Evolutionary conservation across 179 eudicot species (phyloP), one percentile per base, ranked within the genome.

Genomic region (Beta macrorhiza): DNA sequence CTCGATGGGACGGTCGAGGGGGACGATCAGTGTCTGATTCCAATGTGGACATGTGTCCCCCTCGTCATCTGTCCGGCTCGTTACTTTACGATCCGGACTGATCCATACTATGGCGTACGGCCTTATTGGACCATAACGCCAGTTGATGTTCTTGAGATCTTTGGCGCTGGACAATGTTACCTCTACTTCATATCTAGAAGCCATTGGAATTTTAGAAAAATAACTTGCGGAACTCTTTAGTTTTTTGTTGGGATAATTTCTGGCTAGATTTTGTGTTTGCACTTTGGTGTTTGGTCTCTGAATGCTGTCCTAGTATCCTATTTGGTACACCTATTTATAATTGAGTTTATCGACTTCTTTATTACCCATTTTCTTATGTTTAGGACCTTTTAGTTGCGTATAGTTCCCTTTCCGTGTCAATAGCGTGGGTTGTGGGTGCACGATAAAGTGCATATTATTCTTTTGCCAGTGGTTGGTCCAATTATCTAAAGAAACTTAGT

Each of bases 81-180:
- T 61, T 52, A 71, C 74, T 78, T 92, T 93, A 73, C 85, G 73
- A 0, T 79, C 87, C 59, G 96, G 89, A 84, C 93, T 92, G 63
- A 91, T 86, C 98, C 98, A 94, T 0, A 86, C 89, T 68, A 94
- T 92, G 51, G 90, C 96, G 88, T 93, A 94, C 0, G 98, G 93
- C 81, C 81, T 87, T 68, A 85, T 82, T 0, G 79, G 81, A 83
- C 98, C 97, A 89, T 91, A 81, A 0, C 96, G 94, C 98, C 97
- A 94, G 81, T 91, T 94, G 62, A 94, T 82, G 90, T 94, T 94
- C 77, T 94, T 94, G 22, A 94, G 89, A 80, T 94, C 95, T 29
- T 87, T 90, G 67, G 96, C 98, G 1, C 93, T 88, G 55, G 82
- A 74, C 17, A 94, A 45, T 15, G 84, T 93, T 5, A 94, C 80